Evolutionary conservation across 2,329 filamentous ascomycete species (phyloP).

Genomic region (Albophoma yamanashiensis): DNA sequence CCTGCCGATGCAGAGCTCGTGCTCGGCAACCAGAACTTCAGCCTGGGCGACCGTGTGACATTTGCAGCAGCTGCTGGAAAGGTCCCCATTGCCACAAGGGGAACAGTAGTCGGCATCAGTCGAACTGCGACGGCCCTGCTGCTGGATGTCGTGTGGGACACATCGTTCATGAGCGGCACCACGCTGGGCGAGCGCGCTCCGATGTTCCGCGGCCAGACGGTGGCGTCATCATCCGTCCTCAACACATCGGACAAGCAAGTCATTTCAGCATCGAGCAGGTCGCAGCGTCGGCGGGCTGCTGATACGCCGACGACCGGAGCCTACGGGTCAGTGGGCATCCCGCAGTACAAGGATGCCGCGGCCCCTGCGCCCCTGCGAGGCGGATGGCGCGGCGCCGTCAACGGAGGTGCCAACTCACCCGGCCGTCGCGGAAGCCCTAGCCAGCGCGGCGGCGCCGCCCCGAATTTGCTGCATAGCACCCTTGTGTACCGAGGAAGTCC

Average conservation of each 20-base stretch:
- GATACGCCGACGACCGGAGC: conserved; percentile 40
- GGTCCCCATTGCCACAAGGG: conserved; percentile 82
- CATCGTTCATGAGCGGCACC: conserved; percentile 93
- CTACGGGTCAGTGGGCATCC: conserved; percentile 46
- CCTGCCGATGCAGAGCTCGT: conserved; percentile 94
- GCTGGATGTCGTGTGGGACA: conserved; percentile 88
- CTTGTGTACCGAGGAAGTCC: conserved; percentile 38
- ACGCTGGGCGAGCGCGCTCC: conserved; percentile 84
- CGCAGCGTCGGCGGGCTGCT: conserved; percentile 38
- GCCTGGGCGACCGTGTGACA: conserved; percentile 80
- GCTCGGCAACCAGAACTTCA: conserved; percentile 73
- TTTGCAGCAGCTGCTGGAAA: conserved; percentile 90
- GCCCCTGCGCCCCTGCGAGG: conserved; percentile 44
- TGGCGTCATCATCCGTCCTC: conserved; percentile 76
- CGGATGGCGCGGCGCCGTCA: conserved; percentile 46
- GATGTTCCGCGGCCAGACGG: conserved; percentile 87
- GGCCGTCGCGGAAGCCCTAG: conserved; percentile 27
- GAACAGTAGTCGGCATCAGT: conserved; percentile 91
- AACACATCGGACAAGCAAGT: conserved; percentile 80
- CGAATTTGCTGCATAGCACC: conserved; percentile 38
- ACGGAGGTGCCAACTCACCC: conserved; percentile 30
- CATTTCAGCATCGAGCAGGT: conserved; percentile 49
- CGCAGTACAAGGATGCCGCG: conserved; percentile 50
- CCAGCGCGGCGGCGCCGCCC: conserved; percentile 26
- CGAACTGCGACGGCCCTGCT: conserved; percentile 73